Evolutionary conservation across 2,329 filamentous ascomycete species (phyloP).

Genomic region (Sphaceloma murrayae): DNA sequence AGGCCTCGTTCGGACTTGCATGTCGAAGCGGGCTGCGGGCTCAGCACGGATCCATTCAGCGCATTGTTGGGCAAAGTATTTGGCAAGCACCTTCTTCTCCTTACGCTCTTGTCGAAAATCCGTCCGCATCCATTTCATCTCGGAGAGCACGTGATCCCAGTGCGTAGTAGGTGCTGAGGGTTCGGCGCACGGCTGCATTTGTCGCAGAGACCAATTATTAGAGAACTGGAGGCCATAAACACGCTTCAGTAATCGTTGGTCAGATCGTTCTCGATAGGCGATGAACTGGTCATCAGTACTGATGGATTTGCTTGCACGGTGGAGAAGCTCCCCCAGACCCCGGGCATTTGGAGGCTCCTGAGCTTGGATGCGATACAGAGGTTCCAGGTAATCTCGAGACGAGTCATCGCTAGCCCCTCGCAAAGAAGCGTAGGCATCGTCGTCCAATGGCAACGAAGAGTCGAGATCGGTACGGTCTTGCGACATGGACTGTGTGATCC

Average conservation of each 20-base stretch:
- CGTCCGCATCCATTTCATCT: constrained; percentile 97
- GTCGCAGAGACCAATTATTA: constrained; percentile 85
- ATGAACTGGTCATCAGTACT: constrained; percentile 77
- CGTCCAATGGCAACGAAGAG: constrained; percentile 1
- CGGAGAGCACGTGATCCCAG: constrained; percentile 75
- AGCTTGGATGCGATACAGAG: constrained; percentile 49
- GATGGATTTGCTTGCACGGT: constrained; percentile 79
- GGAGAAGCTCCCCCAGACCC: constrained; percentile 60
- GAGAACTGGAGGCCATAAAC: constrained; percentile 87
- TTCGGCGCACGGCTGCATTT: constrained; percentile 75
- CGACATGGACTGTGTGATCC: constrained; percentile 1
- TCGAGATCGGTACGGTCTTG: not conserved
- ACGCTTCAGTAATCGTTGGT: constrained; percentile 72
- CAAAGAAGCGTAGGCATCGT: constrained; percentile 35
- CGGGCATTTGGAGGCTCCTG: constrained; percentile 48
- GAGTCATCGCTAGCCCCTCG: constrained; percentile 40
- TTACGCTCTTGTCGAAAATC: constrained; percentile 91
- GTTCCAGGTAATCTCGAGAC: constrained; percentile 51
- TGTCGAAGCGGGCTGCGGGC: constrained; percentile 50
- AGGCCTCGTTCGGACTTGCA: constrained; percentile 57
- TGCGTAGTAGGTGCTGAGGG: constrained; percentile 68
- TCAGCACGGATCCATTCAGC: constrained; percentile 66
- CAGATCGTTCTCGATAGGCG: constrained; percentile 74
- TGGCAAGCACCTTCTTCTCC: constrained; percentile 78
- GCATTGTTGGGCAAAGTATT: constrained; percentile 71